Conservation (phyloP, 805 yeast species). For the Barnettozyma sp. region DNA sequence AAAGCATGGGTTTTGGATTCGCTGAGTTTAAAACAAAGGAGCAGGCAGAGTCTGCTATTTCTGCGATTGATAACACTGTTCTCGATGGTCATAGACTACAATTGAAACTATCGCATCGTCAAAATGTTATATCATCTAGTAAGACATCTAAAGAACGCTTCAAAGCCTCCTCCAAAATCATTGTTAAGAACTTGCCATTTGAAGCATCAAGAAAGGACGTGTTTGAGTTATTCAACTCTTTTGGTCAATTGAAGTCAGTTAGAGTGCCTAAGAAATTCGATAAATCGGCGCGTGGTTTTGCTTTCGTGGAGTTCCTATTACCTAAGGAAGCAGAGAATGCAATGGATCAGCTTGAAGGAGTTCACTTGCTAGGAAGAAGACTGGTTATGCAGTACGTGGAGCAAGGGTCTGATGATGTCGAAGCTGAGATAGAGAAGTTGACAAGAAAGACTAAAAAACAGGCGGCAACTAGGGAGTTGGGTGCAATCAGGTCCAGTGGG, state of each 20-base stretch:
- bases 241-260: conserved; percentile 90
- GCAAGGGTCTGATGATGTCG: conserved; percentile 73
- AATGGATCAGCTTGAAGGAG: conserved; percentile 89
- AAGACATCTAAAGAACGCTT: conserved; percentile 18
- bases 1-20: conserved; percentile 97
- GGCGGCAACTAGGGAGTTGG: conserved; percentile 67
- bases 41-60: conserved; percentile 71
- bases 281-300: conserved; percentile 93
- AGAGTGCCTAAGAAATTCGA: conserved; percentile 96
- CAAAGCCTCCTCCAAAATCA: conserved; percentile 60
- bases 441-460: conserved; percentile 79
- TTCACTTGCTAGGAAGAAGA: conserved; percentile 92
- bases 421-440: conserved; percentile 87
- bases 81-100: conserved; percentile 88
- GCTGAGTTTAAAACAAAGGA: conserved; percentile 79
- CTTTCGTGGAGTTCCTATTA: conserved; percentile 86
- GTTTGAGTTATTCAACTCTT: conserved; percentile 87
- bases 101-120: conserved; percentile 81
- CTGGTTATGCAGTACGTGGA: conserved; percentile 91
- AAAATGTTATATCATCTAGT: conserved; percentile 33
- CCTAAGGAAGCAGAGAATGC: conserved; percentile 91
- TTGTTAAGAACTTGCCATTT: conserved; percentile 94
- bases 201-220: conserved; percentile 92
- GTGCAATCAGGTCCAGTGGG: conserved; percentile 62
- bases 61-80: conserved; percentile 63